Base-by-base conservation (phyloP, 2,329 filamentous ascomycete species). In the Neopestalotiopsis rosae region DNA sequence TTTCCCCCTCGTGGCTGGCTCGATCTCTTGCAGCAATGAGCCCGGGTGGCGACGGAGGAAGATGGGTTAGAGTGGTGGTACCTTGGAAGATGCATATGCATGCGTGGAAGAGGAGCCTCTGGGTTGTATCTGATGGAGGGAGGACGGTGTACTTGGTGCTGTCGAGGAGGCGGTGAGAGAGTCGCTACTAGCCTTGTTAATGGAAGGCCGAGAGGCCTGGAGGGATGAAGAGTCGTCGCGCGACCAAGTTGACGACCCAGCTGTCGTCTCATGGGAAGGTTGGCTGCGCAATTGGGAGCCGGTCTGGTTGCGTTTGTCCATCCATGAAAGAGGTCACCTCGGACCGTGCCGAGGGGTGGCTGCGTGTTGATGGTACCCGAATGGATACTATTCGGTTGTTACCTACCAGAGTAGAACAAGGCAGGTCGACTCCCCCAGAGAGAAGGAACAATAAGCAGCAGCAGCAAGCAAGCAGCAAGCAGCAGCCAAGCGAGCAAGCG, bases 281-380 rank as follows among this genome's bases (percentile, higher is more conserved):
- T 20, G 28, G 30, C 42, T 34, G 40, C 63, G 63, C 42, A 66
- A 49, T 57, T 66, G 42, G 24, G 63, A 30, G 45, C 42, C 63
- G 45, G 42, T 66, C 14, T 66, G 63, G 30, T 66, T 66, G 45
- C 63, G 63, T 66, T 57, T 66, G 49, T 66, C 63, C 63, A 66
- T 66, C 63, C 63, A 66, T 58, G 28, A 62, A 59, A 56, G 32
- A 42, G 32, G 40, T 34, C 63, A 66, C 63, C 63, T 66, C 63
- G 63, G 63, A 45, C 49, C 63, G 63, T 28, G 20, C 63, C 63
- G 63, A 66, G 63, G 61, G 59, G 34, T 62, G 30, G 32, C 59
- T 40, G 30, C 30, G 30, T 62, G 59, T 24, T 59, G 24, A 14
- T 30, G 57, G n/a, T 13, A 49, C 42, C 42, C 42, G 42, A 49